A percentile compares a stretch with the other conserved stretches of the same genome.
Conservation (phyloP, 768 basidiomycete species). For the Mycena sanguinolenta region DNA sequence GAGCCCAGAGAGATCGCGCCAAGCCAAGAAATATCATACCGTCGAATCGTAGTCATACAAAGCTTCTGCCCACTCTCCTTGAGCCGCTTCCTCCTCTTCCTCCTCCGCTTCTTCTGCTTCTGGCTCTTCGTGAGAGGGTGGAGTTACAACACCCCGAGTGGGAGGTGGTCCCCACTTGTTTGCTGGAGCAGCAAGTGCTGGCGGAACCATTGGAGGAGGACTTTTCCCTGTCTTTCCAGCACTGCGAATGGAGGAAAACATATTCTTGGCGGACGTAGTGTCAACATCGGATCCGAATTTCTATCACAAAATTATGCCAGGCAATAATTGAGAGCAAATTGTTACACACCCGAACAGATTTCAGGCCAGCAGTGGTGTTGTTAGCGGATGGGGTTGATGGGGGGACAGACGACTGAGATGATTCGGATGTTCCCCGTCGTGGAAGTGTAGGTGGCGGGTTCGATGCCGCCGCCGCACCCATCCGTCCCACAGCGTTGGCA, state of each 20-base stretch:
- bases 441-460: slow-evolving; percentile 44
- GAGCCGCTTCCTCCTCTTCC: slow-evolving; percentile 48
- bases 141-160: slow-evolving; percentile 42
- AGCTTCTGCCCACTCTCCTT: slow-evolving; percentile 84
- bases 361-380: slow-evolving; percentile 41
- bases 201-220: slow-evolving; percentile 49
- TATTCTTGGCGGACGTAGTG: slow-evolving; percentile 61
- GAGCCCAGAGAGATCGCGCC: background rate
- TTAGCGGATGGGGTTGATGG: slow-evolving; percentile 39
- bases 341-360: slow-evolving; percentile 44
- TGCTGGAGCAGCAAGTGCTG: slow-evolving; percentile 60
- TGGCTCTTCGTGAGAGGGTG: slow-evolving; percentile 49
- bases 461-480: slow-evolving; percentile 66
- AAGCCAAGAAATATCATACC: slow-evolving; percentile 49
- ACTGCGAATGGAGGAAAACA: slow-evolving; percentile 62
- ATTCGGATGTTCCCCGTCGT: slow-evolving; percentile 31
- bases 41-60: slow-evolving; percentile 80
- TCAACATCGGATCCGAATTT: slow-evolving; percentile 71
- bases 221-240: slow-evolving; percentile 52
- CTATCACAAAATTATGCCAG: slow-evolving; percentile 46
- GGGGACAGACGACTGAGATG: slow-evolving; percentile 34
- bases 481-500: slow-evolving; percentile 61
- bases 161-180: slow-evolving; percentile 69
- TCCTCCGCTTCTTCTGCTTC: slow-evolving; percentile 54
- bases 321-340: background rate